phyloP scores from a whole-genome alignment of 2,329 filamentous ascomycete genomes.

The Pseudopyricularia javanii region DNA sequence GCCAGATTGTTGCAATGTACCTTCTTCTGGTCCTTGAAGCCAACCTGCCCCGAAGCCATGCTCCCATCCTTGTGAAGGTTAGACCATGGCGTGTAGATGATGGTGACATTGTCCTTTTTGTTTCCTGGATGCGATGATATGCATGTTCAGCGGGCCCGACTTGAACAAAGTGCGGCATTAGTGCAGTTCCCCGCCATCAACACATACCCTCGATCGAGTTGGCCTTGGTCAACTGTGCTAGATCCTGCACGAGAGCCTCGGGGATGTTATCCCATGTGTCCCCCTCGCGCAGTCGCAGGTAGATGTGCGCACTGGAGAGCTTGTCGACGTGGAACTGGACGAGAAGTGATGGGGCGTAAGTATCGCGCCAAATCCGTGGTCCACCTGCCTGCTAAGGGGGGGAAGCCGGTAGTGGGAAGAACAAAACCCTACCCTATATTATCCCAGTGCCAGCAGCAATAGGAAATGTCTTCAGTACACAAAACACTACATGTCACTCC shows the following conservation, averaged over 20 bases:
- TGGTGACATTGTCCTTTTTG: slow-evolving; percentile 93
- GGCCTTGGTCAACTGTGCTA: slow-evolving; percentile 95
- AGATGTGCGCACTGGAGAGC: slow-evolving; percentile 90
- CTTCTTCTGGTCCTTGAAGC: slow-evolving; percentile 79
- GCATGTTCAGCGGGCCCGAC: background rate
- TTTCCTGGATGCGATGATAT: slow-evolving; percentile 49
- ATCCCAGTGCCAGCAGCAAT: background rate
- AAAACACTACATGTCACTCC: background rate
- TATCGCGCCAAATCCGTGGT: background rate
- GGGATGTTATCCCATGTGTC: slow-evolving; percentile 78
- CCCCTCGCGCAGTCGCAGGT: slow-evolving; percentile 69
- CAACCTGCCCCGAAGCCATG: slow-evolving; percentile 92
- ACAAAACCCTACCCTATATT: background rate
- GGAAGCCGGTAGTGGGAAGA: background rate
- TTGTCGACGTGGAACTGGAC: slow-evolving; percentile 96
- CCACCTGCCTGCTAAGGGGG: background rate
- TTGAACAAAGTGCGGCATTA: background rate
- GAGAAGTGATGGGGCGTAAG: background rate
- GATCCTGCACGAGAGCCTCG: slow-evolving; percentile 63
- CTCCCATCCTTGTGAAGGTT: slow-evolving; percentile 91
- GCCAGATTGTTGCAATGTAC: slow-evolving; percentile 14
- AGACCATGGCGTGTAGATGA: slow-evolving; percentile 94
- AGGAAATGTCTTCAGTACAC: background rate
- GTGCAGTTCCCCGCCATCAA: background rate
- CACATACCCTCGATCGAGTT: slow-evolving; percentile 85